Percentiles rank a stretch among this genome's conserved stretches.
These are phyloP conservation scores for Acacia pycnantha DNA, from an alignment of 331 rosid genomes.

Conservation along the genomic window DNA sequence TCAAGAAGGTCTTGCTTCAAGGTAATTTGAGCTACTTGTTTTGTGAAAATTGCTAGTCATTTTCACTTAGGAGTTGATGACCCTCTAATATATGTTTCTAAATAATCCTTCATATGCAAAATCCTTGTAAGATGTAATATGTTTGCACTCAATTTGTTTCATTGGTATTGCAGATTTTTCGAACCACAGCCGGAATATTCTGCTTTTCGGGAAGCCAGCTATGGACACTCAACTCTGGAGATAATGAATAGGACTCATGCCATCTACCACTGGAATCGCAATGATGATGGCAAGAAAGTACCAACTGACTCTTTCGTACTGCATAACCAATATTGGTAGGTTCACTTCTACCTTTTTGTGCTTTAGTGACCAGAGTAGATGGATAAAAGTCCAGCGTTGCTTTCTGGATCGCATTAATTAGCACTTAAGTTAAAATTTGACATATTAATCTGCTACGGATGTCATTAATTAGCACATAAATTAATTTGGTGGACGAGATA, in stretches of 20 bases:
- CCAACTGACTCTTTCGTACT: slow-evolving; percentile 63
- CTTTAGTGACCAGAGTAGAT: neutral
- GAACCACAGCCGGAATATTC: slow-evolving; percentile 96
- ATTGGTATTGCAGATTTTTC: slow-evolving; percentile 53
- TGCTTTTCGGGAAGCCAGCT: slow-evolving; percentile 94
- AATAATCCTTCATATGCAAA: slow-evolving; percentile 8
- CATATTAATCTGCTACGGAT: neutral
- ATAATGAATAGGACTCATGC: slow-evolving; percentile 85
- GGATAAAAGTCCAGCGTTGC: neutral
- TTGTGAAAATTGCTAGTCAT: neutral
- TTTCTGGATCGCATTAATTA: neutral
- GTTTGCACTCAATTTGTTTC: neutral
- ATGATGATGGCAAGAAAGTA: slow-evolving; percentile 85
- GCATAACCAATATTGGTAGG: slow-evolving; percentile 89
- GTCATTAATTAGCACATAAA: neutral
- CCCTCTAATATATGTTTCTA: neutral
- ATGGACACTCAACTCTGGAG: slow-evolving; percentile 92
- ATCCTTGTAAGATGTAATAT: neutral
- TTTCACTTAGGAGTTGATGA: neutral
- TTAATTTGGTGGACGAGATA: slow-evolving; percentile 20
- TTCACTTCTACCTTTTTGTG: slow-evolving; percentile 12
- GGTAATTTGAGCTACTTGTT: slow-evolving; percentile 28
- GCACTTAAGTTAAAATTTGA: neutral
- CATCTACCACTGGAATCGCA: slow-evolving; percentile 96
- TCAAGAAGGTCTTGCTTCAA: slow-evolving; percentile 96